A percentile compares a stretch with the other conserved stretches of the same genome.
Evolutionary conservation across 257 asterid species (phyloP).

Genomic region (Plantago ovata): DNA sequence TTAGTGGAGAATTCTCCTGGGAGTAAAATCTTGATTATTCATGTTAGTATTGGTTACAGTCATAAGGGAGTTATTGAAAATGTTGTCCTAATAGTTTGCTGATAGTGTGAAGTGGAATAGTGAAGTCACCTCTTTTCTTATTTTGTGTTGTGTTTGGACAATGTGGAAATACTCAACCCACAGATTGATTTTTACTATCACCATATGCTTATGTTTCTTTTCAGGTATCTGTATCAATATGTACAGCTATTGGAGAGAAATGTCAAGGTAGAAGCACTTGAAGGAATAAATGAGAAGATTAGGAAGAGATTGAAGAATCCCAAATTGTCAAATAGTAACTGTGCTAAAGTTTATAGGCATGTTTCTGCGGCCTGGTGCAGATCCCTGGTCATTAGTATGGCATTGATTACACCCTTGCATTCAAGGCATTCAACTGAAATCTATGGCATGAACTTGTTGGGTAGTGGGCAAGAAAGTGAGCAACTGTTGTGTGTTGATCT

Average conservation of each 20-base stretch:
- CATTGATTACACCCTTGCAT: slow-evolving; percentile 79
- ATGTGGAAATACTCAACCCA: slow-evolving; percentile 8
- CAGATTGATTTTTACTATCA: slow-evolving; percentile 13
- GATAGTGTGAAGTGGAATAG: too few species aligned
- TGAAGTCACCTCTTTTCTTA: too few species aligned
- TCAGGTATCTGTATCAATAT: slow-evolving; percentile 72
- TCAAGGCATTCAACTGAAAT: slow-evolving; percentile 63
- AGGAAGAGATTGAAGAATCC: slow-evolving; percentile 97
- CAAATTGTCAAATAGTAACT: slow-evolving; percentile 72
- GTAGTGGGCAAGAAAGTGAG: slow-evolving; percentile 50
- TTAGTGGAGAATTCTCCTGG: too few species aligned
- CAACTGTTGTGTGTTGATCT: slow-evolving; percentile 87
- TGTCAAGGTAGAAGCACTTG: slow-evolving; percentile 82
- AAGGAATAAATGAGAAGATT: slow-evolving; percentile 90
- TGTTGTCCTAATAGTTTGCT: too few species aligned
- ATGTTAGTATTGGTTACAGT: too few species aligned
- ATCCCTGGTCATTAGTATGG: slow-evolving; percentile 94
- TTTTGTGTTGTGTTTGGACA: too few species aligned
- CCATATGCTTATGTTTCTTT: slow-evolving; percentile 10
- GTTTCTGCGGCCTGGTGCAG: slow-evolving; percentile 98
- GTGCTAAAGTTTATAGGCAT: slow-evolving; percentile 70
- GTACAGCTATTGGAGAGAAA: slow-evolving; percentile 69
- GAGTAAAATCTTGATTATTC: too few species aligned
- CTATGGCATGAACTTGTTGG: slow-evolving; percentile 40
- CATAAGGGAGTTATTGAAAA: too few species aligned